Conservation (phyloP, 140 eudicot genomes). For the Ambrosia hybrid region DNA sequence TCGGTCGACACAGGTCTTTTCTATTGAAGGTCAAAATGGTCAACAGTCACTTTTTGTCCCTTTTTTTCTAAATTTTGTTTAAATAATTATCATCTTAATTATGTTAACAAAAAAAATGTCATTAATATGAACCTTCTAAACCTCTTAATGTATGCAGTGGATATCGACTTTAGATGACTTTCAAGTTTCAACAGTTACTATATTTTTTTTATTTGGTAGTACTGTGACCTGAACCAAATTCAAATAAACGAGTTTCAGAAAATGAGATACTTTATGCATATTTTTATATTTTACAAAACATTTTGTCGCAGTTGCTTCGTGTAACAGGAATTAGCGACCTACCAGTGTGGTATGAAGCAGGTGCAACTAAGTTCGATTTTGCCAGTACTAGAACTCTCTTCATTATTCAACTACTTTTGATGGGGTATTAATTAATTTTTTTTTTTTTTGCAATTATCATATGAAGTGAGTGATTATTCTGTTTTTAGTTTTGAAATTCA, state of each 20-base stretch:
- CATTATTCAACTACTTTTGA: conserved; percentile 71
- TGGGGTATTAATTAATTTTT: conserved; percentile 56
- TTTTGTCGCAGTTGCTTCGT: conserved; percentile 66
- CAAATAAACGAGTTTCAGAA: background rate
- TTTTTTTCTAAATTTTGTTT: background rate
- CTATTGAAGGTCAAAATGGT: too few species aligned
- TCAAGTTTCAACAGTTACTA: background rate
- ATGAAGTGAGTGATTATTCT: background rate
- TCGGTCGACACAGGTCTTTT: background rate
- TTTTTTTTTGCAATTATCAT: background rate
- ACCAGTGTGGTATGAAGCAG: conserved; percentile 98
- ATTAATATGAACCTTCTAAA: background rate
- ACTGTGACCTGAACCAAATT: background rate
- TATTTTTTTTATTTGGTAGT: background rate
- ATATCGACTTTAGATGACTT: background rate
- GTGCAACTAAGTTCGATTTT: conserved; percentile 78
- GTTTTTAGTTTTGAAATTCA: background rate
- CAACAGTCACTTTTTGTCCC: too few species aligned
- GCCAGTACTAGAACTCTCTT: conserved; percentile 87
- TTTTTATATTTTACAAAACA: background rate
- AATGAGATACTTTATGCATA: background rate
- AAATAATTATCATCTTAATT: background rate
- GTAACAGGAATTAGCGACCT: conserved; percentile 75
- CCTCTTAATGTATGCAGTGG: background rate
- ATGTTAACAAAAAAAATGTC: background rate